Evolutionary conservation across 331 rosid species (phyloP).

Genomic region (Pyrus hybrid): DNA sequence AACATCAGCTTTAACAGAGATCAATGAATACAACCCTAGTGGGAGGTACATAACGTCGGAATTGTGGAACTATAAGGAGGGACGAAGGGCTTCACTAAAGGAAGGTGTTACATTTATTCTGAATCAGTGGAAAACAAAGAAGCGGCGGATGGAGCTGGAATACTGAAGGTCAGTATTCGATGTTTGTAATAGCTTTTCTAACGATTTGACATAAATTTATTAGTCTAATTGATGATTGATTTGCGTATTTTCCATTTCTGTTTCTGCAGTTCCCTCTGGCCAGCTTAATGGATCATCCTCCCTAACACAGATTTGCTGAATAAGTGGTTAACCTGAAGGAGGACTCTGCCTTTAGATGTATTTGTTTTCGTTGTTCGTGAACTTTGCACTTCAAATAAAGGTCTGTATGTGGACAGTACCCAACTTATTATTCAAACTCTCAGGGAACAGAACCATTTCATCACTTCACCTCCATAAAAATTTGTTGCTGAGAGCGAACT

Average conservation of each 20-base stretch:
- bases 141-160: slow-evolving; percentile 23
- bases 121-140: slow-evolving; percentile 39
- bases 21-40: slow-evolving; percentile 90
- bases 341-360: neutral
- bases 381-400: too few relatives aligned
- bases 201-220: neutral
- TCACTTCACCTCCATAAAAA: neutral
- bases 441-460: neutral
- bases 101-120: slow-evolving; percentile 57
- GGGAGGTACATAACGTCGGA: slow-evolving; percentile 79
- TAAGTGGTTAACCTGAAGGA: neutral
- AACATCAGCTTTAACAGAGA: slow-evolving; percentile 63
- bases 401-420: neutral
- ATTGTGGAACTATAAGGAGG: slow-evolving; percentile 68
- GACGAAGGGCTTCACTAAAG: slow-evolving; percentile 51
- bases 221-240: neutral
- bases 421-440: neutral
- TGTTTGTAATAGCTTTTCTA: neutral
- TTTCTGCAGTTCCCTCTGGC: neutral
- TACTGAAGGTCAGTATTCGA: slow-evolving; percentile 30
- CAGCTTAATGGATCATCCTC: neutral
- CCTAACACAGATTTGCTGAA: neutral
- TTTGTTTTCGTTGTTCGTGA: neutral
- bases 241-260: neutral
- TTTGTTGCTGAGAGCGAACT: neutral